Base-by-base conservation (phyloP, 1,284 basidiomycete species). In the Cystobasidium pallidum region DNA sequence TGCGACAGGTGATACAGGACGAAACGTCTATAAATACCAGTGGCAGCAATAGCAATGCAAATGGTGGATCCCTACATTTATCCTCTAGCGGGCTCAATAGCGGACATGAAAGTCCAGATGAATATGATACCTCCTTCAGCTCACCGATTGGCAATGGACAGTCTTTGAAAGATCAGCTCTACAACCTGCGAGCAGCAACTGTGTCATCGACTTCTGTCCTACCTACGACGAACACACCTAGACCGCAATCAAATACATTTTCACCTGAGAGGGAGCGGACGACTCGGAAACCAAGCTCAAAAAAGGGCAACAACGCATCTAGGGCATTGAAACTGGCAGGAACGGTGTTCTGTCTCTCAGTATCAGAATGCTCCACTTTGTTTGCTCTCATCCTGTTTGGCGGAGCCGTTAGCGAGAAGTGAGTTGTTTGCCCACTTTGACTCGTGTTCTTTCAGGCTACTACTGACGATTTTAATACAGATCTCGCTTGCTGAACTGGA, bases 321-420 rank as follows among this genome's bases (percentile, higher is more conserved):
- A 8, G 30, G 24, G 61, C 41, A 8, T 52, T 49, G n/a, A 68
- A 39, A n/a, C 66, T 79, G 26, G 47, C 79, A 3, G 73, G 72
- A 2, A 70, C 74, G 30, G 59, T 79, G 41, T 80, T 80, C 75
- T 80, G 79, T 72, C 70, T 78, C 8, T 62, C 76, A 19, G 78
- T 80, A 63, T 79, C 76, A 41, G 79, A 80, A 74, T 76, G 75
- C 45, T 76, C 73, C 39, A 77, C 77, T 43, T 76, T 80, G 36
- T 79, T 79, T 70, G 77, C 78, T n/a, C 71, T 80, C 47, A 58
- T 80, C 28, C 71, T 80, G n/a, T 78, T 79, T 41, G 78, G 78
- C 11, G 75, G 77, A 6, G 74, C 57, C 11, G 39, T 79, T 19
- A 70, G 72, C 39, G 74, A 75, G 2, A 34, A 67, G 78, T 79